phyloP scores from a whole-genome alignment of 306 rosid species.

The Sechiopsis laciniata region DNA sequence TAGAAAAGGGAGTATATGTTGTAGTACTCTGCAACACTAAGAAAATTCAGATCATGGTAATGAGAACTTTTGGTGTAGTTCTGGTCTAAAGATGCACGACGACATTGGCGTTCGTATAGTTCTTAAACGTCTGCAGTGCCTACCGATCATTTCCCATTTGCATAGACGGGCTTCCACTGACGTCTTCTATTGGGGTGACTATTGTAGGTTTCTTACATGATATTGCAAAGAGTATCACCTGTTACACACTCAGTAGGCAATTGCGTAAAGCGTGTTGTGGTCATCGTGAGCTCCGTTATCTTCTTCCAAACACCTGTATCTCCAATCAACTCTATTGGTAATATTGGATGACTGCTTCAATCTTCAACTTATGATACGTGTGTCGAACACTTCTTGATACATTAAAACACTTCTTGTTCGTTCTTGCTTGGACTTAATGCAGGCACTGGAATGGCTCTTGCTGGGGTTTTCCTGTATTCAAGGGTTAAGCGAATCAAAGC shows the following conservation, averaged over 20 bases:
- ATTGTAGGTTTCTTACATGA: slow-evolving; percentile 90
- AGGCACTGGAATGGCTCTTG: slow-evolving; percentile 89
- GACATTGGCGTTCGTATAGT: no score
- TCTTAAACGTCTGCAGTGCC: background rate
- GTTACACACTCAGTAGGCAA: slow-evolving; percentile 92
- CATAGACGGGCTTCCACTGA: slow-evolving; percentile 30
- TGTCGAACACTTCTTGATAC: background rate
- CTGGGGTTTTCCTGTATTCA: slow-evolving; percentile 90
- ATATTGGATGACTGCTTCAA: slow-evolving; percentile 35
- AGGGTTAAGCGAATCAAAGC: slow-evolving; percentile 75
- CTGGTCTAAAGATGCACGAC: background rate
- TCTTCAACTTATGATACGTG: slow-evolving; percentile 18
- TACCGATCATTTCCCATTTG: background rate
- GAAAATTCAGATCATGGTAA: no score
- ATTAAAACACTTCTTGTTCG: slow-evolving; percentile 26
- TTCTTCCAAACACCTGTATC: slow-evolving; percentile 87
- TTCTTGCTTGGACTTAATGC: slow-evolving; percentile 30
- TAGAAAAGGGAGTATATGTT: no score
- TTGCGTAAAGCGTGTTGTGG: slow-evolving; percentile 91
- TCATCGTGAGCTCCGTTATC: slow-evolving; percentile 85
- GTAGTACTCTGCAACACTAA: no score
- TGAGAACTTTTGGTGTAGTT: slow-evolving; percentile 7
- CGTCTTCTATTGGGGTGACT: slow-evolving; percentile 34
- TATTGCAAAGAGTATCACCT: slow-evolving; percentile 89
- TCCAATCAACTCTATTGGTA: slow-evolving; percentile 74